Conservation (phyloP, 805 yeast species). For the Metschnikowia kunwiensis region DNA sequence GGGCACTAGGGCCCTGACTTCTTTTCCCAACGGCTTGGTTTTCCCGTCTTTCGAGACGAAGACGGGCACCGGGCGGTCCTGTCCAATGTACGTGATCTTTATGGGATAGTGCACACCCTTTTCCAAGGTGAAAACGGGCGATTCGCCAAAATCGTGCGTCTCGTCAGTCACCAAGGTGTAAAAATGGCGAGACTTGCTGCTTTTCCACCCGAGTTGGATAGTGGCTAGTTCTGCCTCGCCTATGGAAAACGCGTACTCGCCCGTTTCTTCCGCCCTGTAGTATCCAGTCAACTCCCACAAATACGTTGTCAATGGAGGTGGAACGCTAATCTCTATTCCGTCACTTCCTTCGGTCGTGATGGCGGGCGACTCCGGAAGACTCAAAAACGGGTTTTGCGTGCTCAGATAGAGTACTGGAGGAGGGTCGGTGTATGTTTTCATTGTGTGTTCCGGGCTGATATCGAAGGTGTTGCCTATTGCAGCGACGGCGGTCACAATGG, state of each 20-base stretch:
- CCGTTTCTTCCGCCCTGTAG: neutral
- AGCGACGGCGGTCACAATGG: neutral
- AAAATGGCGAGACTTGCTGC: neutral
- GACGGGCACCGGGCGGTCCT: neutral
- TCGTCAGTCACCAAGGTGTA: neutral
- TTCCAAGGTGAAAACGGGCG: neutral
- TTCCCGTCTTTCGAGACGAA: neutral
- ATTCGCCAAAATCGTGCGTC: neutral
- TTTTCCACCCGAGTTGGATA: neutral
- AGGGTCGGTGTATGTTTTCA: neutral
- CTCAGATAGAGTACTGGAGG: neutral
- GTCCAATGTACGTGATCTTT: neutral
- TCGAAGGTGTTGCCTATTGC: neutral
- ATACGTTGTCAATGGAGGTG: neutral
- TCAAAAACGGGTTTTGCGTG: conserved; percentile 1
- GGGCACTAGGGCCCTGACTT: neutral
- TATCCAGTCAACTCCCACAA: conserved; percentile 1
- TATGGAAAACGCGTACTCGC: neutral
- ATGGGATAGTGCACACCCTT: neutral
- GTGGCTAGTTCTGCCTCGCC: neutral
- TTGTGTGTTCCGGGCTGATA: neutral
- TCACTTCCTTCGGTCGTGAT: neutral
- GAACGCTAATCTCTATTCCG: neutral
- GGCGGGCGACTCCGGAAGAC: neutral
- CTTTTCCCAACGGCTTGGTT: neutral